Percentiles rank a stretch among this genome's conserved stretches.
Evolutionary conservation across 1,139 yeast species (phyloP).

Genomic region (Hansenula sp.): DNA sequence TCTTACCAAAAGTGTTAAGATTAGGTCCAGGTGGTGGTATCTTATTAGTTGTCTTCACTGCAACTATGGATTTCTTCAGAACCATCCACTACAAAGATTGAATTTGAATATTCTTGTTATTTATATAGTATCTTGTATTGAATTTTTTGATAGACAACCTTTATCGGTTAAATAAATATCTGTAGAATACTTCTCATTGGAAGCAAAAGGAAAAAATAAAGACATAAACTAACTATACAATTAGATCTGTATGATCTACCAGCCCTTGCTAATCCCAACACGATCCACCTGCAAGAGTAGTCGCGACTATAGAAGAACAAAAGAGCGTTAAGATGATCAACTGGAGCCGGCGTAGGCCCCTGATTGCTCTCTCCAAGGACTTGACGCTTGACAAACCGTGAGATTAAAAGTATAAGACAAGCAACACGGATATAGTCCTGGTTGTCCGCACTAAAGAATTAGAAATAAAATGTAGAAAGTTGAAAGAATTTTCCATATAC

Average conservation of each 20-base stretch:
- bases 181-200: no score
- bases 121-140: neutral
- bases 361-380: conserved; percentile 59
- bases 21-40: conserved; percentile 99
- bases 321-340: conserved; percentile 64
- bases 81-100: conserved; percentile 37
- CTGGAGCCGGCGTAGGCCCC: conserved; percentile 13
- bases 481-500: conserved; percentile 3
- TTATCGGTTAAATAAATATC: neutral
- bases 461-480: conserved; percentile 8
- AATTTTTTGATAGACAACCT: neutral
- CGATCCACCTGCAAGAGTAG: conserved; percentile 32
- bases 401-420: conserved; percentile 32
- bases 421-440: conserved; percentile 70
- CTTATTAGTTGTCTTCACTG: conserved; percentile 88
- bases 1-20: conserved; percentile 94
- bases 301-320: conserved; percentile 31
- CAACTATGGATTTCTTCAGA: conserved; percentile 93
- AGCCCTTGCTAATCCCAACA: conserved; percentile 46
- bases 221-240: no score
- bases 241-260: conserved; percentile 51
- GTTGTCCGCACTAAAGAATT: conserved; percentile 55
- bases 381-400: conserved; percentile 51
- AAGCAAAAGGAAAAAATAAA: no score
- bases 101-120: neutral